Evolutionary conservation across 2,329 filamentous ascomycete genomes (phyloP).

Genomic region (Reticulascus tulasneorum): DNA sequence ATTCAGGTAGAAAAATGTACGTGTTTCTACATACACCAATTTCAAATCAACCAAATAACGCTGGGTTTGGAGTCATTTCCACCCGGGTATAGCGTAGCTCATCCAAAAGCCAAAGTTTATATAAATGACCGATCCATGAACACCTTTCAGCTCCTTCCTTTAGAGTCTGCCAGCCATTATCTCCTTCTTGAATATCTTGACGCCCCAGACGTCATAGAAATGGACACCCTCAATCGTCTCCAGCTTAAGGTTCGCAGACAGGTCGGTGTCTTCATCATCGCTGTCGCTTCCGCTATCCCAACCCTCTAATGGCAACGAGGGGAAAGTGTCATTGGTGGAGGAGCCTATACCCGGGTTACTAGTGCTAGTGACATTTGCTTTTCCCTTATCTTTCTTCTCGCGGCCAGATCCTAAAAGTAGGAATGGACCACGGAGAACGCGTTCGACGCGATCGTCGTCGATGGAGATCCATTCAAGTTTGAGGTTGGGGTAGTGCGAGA

Average conservation of each 20-base stretch:
- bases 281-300: slow-evolving; percentile 29
- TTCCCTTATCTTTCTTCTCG: slow-evolving; percentile 19
- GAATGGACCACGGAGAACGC: slow-evolving; percentile 39
- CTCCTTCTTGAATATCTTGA: slow-evolving; percentile 58
- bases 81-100: too few relatives aligned
- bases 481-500: slow-evolving; percentile 51
- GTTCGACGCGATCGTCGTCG: slow-evolving; percentile 45
- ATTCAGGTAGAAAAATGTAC: too few relatives aligned
- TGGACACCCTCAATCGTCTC: slow-evolving; percentile 33
- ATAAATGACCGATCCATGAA: too few relatives aligned
- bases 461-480: slow-evolving; percentile 58
- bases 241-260: slow-evolving; percentile 23
- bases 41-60: too few relatives aligned
- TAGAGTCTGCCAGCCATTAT: slow-evolving; percentile 40
- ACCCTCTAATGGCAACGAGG: slow-evolving; percentile 18
- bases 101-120: too few relatives aligned
- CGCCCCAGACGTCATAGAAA: slow-evolving; percentile 42
- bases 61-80: too few relatives aligned
- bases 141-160: too few relatives aligned
- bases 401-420: slow-evolving; percentile 20
- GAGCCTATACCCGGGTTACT: slow-evolving; percentile 5
- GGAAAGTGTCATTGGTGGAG: slow-evolving; percentile 17
- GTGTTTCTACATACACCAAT: too few relatives aligned
- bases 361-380: slow-evolving; percentile 13
- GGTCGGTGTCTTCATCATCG: slow-evolving; percentile 25